A percentile compares a stretch with the other conserved stretches of the same genome.
Evolutionary conservation across 495 filamentous ascomycete genomes (phyloP).

Genomic region (Aeminium ludgeri): DNA sequence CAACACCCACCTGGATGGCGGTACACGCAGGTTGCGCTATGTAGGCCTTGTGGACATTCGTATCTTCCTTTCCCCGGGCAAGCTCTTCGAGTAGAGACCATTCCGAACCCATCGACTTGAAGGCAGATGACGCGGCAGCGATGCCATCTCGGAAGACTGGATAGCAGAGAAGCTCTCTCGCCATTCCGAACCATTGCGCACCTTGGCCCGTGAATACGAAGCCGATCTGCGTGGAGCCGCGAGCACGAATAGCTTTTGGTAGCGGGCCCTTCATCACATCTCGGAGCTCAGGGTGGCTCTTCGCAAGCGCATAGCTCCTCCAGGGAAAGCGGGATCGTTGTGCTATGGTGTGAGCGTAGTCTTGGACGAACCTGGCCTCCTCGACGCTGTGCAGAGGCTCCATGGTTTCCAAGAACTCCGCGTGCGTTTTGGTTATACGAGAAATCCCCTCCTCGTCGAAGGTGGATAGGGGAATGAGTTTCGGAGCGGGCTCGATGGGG

Average conservation of each 20-base stretch:
- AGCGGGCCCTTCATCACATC: not conserved
- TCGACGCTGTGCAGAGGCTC: not conserved
- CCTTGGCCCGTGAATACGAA: constrained; percentile 32
- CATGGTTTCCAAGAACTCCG: too few species aligned
- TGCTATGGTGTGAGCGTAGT: not conserved
- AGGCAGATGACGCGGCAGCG: not conserved
- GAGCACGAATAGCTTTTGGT: not conserved
- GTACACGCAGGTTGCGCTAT: constrained; percentile 15
- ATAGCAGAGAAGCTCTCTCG: not conserved
- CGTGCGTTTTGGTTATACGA: too few species aligned
- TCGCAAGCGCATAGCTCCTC: not conserved
- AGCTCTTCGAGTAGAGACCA: constrained; percentile 12
- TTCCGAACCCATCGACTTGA: not conserved
- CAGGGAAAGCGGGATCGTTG: not conserved
- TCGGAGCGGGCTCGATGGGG: too few species aligned
- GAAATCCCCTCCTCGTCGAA: too few species aligned
- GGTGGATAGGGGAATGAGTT: too few species aligned
- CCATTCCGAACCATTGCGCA: constrained; percentile 31
- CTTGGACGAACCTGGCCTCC: not conserved
- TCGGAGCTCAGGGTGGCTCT: not conserved
- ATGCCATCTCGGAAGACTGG: not conserved
- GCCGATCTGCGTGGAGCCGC: not conserved
- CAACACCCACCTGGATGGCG: constrained; percentile 14
- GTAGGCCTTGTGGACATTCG: constrained; percentile 10
- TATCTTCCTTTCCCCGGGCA: constrained; percentile 8